phyloP scores from a whole-genome alignment of 2,329 filamentous ascomycete genomes.

The Aspergillaceae sp. region DNA sequence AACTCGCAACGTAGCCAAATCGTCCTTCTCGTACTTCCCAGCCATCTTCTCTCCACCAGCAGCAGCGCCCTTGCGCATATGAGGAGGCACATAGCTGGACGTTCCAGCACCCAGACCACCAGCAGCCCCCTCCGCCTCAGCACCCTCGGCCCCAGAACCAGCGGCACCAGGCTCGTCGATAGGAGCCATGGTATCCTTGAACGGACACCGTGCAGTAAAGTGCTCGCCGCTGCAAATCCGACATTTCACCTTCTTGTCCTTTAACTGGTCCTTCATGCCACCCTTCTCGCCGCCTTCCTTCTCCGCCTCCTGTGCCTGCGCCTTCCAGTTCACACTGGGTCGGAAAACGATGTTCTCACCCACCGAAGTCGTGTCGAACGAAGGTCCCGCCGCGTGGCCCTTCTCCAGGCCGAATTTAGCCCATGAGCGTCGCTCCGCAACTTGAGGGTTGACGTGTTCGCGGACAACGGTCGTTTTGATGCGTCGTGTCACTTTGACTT shows the following conservation, averaged over 20 bases:
- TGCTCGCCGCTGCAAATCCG: slow-evolving; percentile 98
- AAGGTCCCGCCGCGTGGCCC: slow-evolving; percentile 74
- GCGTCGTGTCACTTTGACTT: slow-evolving; percentile 93
- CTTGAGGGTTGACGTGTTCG: slow-evolving; percentile 90
- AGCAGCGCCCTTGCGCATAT: slow-evolving; percentile 63
- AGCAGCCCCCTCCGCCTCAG: slow-evolving; percentile 28
- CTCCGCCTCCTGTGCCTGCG: slow-evolving; percentile 65
- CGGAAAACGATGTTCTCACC: slow-evolving; percentile 98
- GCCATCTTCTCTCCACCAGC: slow-evolving; percentile 69
- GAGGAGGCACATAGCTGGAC: slow-evolving; percentile 89
- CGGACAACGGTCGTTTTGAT: slow-evolving; percentile 88
- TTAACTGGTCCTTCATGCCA: slow-evolving; percentile 60
- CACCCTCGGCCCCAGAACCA: slow-evolving; percentile 38
- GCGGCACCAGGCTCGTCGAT: slow-evolving; percentile 37
- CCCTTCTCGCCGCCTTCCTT: slow-evolving; percentile 48
- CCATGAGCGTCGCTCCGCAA: slow-evolving; percentile 91
- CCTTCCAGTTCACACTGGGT: slow-evolving; percentile 89
- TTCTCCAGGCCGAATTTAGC: slow-evolving; percentile 84
- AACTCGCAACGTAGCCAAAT: slow-evolving; percentile 89
- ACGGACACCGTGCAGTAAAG: slow-evolving; percentile 97
- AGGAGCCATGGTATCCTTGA: slow-evolving; percentile 98
- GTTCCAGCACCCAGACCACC: slow-evolving; percentile 57
- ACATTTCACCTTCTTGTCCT: slow-evolving; percentile 99
- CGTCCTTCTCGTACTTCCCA: slow-evolving; percentile 93
- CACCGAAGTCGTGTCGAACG: slow-evolving; percentile 80